Conservation (phyloP, 306 rosid species). For the Ceratonia siliqua region DNA sequence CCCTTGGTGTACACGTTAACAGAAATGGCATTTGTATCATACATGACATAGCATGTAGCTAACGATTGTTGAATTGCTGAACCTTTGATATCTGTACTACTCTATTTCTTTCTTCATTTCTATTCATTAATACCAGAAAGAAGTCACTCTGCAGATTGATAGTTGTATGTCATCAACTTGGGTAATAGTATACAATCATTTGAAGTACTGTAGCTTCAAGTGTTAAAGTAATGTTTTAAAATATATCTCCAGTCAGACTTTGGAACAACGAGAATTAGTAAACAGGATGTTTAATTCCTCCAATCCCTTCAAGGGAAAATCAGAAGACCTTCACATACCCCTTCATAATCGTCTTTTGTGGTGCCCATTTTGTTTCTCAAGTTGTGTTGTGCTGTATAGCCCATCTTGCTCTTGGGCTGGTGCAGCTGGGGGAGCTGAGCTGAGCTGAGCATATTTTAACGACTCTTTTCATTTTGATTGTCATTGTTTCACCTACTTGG, state of each 20-base stretch:
- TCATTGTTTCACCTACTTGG: not conserved
- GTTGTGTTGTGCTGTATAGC: not conserved
- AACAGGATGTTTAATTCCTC: not conserved
- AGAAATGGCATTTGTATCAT: not conserved
- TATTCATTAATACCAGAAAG: not conserved
- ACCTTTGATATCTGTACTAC: not conserved
- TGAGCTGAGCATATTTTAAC: not conserved
- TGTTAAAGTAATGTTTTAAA: no score
- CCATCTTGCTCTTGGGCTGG: not conserved
- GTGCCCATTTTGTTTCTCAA: not conserved
- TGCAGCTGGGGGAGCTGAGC: not conserved
- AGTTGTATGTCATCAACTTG: not conserved
- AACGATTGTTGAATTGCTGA: constrained; percentile 6
- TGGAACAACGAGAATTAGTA: no score
- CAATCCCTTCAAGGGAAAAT: not conserved
- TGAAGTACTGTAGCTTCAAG: no score
- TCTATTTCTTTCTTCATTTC: not conserved
- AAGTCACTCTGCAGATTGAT: not conserved
- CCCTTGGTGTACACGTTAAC: constrained; percentile 18
- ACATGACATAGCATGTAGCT: constrained; percentile 4
- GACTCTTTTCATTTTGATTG: not conserved
- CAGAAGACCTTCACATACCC: not conserved
- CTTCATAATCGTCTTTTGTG: not conserved
- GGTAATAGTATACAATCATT: no score
- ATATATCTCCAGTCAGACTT: no score